These are phyloP conservation scores for Ploettnerulaceae sp. DNA, from an alignment of 2,329 filamentous ascomycete species.

Conservation along the genomic window DNA sequence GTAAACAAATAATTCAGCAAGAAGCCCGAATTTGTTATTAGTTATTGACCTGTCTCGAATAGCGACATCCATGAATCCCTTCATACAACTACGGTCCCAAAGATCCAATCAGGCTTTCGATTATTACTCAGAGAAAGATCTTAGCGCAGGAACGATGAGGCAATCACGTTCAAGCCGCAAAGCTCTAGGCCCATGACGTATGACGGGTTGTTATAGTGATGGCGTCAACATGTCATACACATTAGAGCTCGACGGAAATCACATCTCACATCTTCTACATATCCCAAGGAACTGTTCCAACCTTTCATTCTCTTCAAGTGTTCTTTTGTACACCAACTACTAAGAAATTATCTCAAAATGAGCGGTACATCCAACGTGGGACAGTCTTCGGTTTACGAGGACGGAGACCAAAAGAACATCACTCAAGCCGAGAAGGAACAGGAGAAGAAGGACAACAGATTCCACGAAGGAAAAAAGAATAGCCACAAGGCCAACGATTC, in stretches of 20 bases:
- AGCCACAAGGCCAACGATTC: constrained; percentile 67
- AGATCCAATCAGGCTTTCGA: too few relatives aligned
- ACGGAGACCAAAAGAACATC: constrained; percentile 67
- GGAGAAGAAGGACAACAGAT: constrained; percentile 52
- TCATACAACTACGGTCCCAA: too few relatives aligned
- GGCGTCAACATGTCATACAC: constrained; percentile 9
- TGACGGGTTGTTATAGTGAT: constrained; percentile 1
- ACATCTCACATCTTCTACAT: too few relatives aligned
- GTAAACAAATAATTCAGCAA: too few relatives aligned
- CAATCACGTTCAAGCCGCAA: constrained; percentile 6
- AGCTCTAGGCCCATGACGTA: constrained; percentile 13
- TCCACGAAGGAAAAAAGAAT: constrained; percentile 66
- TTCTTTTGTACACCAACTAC: background rate
- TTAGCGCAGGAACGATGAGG: background rate
- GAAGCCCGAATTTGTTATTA: too few relatives aligned
- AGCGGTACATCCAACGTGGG: constrained; percentile 49
- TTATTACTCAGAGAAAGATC: background rate
- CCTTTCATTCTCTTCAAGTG: too few relatives aligned
- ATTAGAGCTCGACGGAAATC: too few relatives aligned
- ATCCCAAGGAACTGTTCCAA: too few relatives aligned
- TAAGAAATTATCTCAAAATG: constrained; percentile 16
- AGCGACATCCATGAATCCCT: too few relatives aligned
- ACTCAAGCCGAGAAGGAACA: constrained; percentile 45
- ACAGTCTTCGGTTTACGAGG: constrained; percentile 62
- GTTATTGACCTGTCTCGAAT: too few relatives aligned